Percentiles rank a stretch among this genome's conserved stretches.
These are phyloP conservation scores for Amanita jacksonii DNA, from an alignment of 768 basidiomycete species.

Conservation along the genomic window DNA sequence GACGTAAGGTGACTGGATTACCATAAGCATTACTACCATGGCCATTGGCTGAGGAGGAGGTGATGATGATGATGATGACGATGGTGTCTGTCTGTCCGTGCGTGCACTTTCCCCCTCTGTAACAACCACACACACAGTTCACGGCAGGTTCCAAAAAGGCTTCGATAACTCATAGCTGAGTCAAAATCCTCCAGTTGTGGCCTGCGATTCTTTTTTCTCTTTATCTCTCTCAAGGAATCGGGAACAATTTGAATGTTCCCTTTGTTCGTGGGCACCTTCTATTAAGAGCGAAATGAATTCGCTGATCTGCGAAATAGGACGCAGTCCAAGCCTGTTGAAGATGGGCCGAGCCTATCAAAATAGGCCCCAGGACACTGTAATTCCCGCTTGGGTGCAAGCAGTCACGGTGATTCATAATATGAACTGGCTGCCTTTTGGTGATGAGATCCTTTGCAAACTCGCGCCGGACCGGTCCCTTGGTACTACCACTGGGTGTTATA, in stretches of 20 bases:
- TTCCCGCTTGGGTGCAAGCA: slow-evolving; percentile 6
- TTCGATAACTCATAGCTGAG: too few species aligned
- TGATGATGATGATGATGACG: too few species aligned
- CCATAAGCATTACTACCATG: too few species aligned
- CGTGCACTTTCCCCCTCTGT: too few species aligned
- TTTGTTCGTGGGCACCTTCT: neutral
- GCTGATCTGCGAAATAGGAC: neutral
- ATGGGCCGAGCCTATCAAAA: slow-evolving; percentile 9
- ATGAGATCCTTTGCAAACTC: slow-evolving; percentile 6
- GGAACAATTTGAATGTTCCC: neutral
- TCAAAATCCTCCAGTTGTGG: too few species aligned
- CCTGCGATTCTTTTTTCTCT: neutral
- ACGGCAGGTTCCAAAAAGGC: too few species aligned
- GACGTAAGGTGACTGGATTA: neutral
- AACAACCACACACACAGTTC: too few species aligned
- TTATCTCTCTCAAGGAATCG: neutral
- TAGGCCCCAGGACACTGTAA: slow-evolving; percentile 8
- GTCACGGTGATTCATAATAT: slow-evolving; percentile 9
- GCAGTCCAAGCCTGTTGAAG: neutral
- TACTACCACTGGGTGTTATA: neutral
- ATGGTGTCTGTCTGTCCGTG: too few species aligned
- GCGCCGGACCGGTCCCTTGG: slow-evolving; percentile 4
- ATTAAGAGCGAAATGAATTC: slow-evolving; percentile 2
- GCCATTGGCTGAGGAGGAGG: too few species aligned
- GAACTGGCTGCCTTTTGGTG: neutral